These are phyloP conservation scores for Pichia kudriavzevii DNA, from an alignment of 1,139 yeast genomes.

Conservation along the genomic window DNA sequence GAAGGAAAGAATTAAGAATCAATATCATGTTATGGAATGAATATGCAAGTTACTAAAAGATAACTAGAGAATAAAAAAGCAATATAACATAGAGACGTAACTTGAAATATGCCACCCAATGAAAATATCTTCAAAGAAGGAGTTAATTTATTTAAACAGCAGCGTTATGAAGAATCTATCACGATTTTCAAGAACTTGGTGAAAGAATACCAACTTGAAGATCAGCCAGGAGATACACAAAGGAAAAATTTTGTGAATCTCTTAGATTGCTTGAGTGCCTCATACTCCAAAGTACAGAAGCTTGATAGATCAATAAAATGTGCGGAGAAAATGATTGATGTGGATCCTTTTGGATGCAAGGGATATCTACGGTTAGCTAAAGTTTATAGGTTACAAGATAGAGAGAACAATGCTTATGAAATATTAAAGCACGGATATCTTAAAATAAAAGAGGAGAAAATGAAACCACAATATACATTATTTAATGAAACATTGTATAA, in stretches of 20 bases:
- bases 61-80: too few relatives aligned
- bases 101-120: too few relatives aligned
- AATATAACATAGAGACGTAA: too few relatives aligned
- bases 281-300: constrained; percentile 43
- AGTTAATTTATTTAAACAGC: constrained; percentile 2
- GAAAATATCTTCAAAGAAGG: constrained; percentile 6
- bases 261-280: constrained; percentile 47
- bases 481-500: constrained; percentile 20
- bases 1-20: too few relatives aligned
- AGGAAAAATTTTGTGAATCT: constrained; percentile 6
- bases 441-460: constrained; percentile 21
- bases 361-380: constrained; percentile 54
- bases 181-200: neutral
- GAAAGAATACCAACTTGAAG: constrained; percentile 2
- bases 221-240: neutral
- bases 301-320: constrained; percentile 38
- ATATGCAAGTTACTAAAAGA: too few relatives aligned
- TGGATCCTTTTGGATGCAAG: constrained; percentile 52
- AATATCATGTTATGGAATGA: too few relatives aligned
- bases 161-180: constrained; percentile 1
- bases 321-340: constrained; percentile 34
- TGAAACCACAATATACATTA: constrained; percentile 18
- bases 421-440: constrained; percentile 36
- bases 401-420: constrained; percentile 37
- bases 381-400: constrained; percentile 29